Percentiles rank a stretch among this genome's conserved stretches.
Evolutionary conservation across 1,284 basidiomycete genomes (phyloP).

Genomic region (Austropuccinia psidii): DNA sequence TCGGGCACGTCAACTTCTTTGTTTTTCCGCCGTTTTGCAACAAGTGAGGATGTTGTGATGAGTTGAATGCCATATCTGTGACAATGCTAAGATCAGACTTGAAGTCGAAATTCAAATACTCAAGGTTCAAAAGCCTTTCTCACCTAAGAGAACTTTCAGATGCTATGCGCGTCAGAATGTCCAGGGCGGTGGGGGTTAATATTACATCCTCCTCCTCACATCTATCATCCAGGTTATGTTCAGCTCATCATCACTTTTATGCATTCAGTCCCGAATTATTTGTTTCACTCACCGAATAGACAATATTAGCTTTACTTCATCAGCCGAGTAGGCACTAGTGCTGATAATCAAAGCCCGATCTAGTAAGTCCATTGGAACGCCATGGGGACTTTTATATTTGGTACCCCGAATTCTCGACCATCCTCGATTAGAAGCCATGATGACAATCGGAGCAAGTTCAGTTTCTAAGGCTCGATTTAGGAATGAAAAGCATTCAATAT

Average conservation of each 20-base stretch:
- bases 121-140: neutral
- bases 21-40: conserved; percentile 72
- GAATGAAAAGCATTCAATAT: conserved; percentile 99
- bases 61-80: conserved; percentile 85
- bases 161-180: conserved; percentile 76
- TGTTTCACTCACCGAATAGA: conserved; percentile 77
- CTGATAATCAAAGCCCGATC: conserved; percentile 93
- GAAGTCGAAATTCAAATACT: neutral
- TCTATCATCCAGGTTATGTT: too few species aligned
- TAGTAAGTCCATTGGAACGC: conserved; percentile 85
- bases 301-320: conserved; percentile 84
- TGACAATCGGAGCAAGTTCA: conserved; percentile 86
- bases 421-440: conserved; percentile 96
- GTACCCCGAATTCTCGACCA: conserved; percentile 92
- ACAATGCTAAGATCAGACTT: too few species aligned
- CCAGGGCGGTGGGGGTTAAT: conserved; percentile 65
- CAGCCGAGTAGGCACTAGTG: conserved; percentile 76
- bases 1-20: conserved; percentile 68
- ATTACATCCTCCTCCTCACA: conserved; percentile 93
- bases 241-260: neutral
- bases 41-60: conserved; percentile 77
- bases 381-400: conserved; percentile 86
- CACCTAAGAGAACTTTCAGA: conserved; percentile 56
- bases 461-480: conserved; percentile 91
- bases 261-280: conserved; percentile 15